These are phyloP conservation scores for Sherardia arvensis DNA, from an alignment of 257 asterid genomes.

Conservation along the genomic window DNA sequence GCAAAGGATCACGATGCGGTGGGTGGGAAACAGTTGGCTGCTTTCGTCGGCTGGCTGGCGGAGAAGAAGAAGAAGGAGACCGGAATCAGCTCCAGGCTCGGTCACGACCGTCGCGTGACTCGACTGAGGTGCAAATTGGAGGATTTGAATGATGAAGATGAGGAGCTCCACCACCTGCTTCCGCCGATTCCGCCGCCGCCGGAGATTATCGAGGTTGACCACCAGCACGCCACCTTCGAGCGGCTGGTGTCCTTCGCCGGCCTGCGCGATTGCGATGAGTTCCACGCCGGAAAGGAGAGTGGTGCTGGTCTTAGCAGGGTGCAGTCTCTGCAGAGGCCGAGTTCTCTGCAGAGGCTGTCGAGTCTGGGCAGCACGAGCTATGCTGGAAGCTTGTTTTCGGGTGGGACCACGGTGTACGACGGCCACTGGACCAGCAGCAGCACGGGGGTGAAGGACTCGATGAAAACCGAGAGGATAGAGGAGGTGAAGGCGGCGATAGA, in stretches of 20 bases:
- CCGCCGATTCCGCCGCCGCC: slow-evolving; percentile 27
- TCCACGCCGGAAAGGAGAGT: slow-evolving; percentile 23
- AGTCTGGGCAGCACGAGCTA: slow-evolving; percentile 73
- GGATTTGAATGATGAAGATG: slow-evolving; percentile 33
- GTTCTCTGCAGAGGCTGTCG: slow-evolving; percentile 56
- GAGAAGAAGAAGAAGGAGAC: slow-evolving; percentile 44
- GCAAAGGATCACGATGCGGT: slow-evolving; percentile 42
- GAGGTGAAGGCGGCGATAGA: slow-evolving; percentile 24
- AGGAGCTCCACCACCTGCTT: slow-evolving; percentile 33
- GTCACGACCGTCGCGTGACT: slow-evolving; percentile 33
- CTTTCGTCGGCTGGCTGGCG: slow-evolving; percentile 49
- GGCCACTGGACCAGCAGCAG: slow-evolving; percentile 58
- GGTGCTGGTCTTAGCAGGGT: slow-evolving; percentile 8
- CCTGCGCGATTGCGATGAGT: slow-evolving; percentile 21
- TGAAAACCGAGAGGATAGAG: slow-evolving; percentile 31
- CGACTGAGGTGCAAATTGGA: slow-evolving; percentile 40
- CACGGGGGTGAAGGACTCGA: slow-evolving; percentile 33
- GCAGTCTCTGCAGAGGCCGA: slow-evolving; percentile 32
- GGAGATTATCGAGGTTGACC: slow-evolving; percentile 21
- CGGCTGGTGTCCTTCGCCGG: slow-evolving; percentile 14
- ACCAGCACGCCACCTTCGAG: slow-evolving; percentile 7
- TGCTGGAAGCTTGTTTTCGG: slow-evolving; percentile 71
- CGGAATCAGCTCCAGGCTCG: slow-evolving; percentile 10
- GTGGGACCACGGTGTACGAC: slow-evolving; percentile 59
- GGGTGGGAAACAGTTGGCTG: slow-evolving; percentile 51